These are phyloP conservation scores for Taiozyma sp. DNA, from an alignment of 1,139 yeast genomes.

Conservation along the genomic window DNA sequence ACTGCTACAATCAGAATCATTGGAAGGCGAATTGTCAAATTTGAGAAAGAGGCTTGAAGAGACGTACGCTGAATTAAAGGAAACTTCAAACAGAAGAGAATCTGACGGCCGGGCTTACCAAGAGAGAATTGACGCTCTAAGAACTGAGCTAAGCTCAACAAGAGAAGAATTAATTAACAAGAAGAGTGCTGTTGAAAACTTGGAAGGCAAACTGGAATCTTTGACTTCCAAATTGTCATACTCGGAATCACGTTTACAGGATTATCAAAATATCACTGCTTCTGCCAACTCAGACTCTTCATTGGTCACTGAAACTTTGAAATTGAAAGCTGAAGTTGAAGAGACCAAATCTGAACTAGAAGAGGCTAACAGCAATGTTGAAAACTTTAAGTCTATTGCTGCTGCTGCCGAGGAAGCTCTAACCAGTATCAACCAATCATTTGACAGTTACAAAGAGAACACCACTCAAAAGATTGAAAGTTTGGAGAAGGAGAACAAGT, in stretches of 20 bases:
- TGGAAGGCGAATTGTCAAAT: slow-evolving; percentile 42
- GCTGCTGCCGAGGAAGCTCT: slow-evolving; percentile 47
- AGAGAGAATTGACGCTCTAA: slow-evolving; percentile 57
- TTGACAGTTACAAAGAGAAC: slow-evolving; percentile 36
- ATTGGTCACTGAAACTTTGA: slow-evolving; percentile 25
- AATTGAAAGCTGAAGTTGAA: slow-evolving; percentile 34
- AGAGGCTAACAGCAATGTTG: slow-evolving; percentile 41
- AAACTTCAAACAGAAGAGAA: slow-evolving; percentile 47
- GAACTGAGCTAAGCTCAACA: slow-evolving; percentile 39
- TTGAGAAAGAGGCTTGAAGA: slow-evolving; percentile 47
- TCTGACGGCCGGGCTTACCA: slow-evolving; percentile 61
- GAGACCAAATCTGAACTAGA: slow-evolving; percentile 42
- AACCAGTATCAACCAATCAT: slow-evolving; percentile 35
- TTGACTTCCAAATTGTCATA: slow-evolving; percentile 34
- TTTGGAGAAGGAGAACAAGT: slow-evolving; percentile 30
- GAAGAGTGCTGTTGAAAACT: slow-evolving; percentile 31
- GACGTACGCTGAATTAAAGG: slow-evolving; percentile 45
- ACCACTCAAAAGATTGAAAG: slow-evolving; percentile 24
- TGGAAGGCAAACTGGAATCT: slow-evolving; percentile 28
- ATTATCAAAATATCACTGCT: slow-evolving; percentile 25
- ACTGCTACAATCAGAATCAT: slow-evolving; percentile 42
- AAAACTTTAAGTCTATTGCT: slow-evolving; percentile 47
- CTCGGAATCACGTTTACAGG: slow-evolving; percentile 29
- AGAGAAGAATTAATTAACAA: slow-evolving; percentile 40
- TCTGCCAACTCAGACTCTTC: slow-evolving; percentile 14